Percentiles rank a stretch among this genome's conserved stretches.
Conservation (phyloP, 2,329 filamentous ascomycete genomes). For the Aulographum hederae region DNA sequence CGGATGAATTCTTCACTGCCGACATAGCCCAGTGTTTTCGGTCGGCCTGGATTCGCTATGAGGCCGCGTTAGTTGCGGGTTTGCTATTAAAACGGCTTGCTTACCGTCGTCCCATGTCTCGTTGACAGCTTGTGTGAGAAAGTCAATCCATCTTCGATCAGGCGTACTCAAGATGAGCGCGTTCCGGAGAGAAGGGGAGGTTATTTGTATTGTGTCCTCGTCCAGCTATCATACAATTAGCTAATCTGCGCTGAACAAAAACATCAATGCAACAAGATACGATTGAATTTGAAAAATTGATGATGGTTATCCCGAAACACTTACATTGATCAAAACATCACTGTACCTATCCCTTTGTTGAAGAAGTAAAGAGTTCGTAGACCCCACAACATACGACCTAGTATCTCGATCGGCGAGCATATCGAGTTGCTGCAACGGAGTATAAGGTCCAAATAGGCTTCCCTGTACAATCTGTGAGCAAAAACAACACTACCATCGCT, state of each 20-base stretch:
- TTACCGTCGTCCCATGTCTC: constrained; percentile 78
- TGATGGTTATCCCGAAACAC: constrained; percentile 6
- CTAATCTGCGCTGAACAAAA: not conserved
- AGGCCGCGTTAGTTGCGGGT: not conserved
- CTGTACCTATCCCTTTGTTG: constrained; percentile 93
- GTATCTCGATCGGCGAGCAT: constrained; percentile 83
- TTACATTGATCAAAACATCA: constrained; percentile 76
- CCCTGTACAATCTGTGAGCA: no score
- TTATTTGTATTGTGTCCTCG: constrained; percentile 69
- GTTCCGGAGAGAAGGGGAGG: constrained; percentile 56
- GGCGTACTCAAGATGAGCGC: constrained; percentile 67
- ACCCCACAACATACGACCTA: constrained; percentile 94
- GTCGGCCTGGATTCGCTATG: constrained; percentile 55
- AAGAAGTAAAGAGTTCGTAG: constrained; percentile 82
- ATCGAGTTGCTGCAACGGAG: constrained; percentile 87
- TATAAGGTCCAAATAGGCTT: constrained; percentile 90
- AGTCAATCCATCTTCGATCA: constrained; percentile 92
- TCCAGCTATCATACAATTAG: constrained; percentile 61
- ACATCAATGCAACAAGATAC: constrained; percentile 1
- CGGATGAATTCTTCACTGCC: constrained; percentile 96
- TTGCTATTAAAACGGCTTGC: not conserved
- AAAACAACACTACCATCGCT: constrained; percentile 22
- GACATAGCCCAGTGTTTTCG: constrained; percentile 88
- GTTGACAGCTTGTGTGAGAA: constrained; percentile 78
- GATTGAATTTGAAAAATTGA: no score